These are phyloP conservation scores for Straminergon stramineum DNA, from an alignment of 225 moss, liverwort and hornwort genomes.

Conservation along the genomic window DNA sequence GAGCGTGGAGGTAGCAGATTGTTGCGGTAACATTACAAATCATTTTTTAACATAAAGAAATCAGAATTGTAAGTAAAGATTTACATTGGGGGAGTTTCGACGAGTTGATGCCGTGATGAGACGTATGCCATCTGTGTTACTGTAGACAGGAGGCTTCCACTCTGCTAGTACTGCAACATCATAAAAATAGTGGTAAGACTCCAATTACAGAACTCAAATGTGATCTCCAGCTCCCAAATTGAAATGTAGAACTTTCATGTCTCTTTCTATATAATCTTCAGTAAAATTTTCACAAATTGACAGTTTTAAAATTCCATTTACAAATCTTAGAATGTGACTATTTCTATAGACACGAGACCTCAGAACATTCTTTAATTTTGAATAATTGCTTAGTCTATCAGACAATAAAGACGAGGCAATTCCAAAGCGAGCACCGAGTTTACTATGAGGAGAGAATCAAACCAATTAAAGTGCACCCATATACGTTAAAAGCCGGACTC, in stretches of 20 bases:
- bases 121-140: constrained; percentile 69
- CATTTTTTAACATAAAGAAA: background rate
- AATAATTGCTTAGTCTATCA: background rate
- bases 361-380: background rate
- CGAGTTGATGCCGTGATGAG: constrained; percentile 87
- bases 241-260: background rate
- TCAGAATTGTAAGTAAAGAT: background rate
- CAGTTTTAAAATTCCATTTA: background rate
- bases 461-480: constrained; percentile 78
- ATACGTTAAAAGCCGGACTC: constrained; percentile 76
- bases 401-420: background rate
- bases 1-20: background rate
- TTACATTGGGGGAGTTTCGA: constrained; percentile 89
- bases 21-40: background rate
- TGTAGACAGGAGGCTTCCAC: constrained; percentile 88
- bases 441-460: background rate
- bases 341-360: too few species aligned
- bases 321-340: background rate
- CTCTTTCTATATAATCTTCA: background rate
- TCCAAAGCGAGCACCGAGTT: background rate
- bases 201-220: background rate
- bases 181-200: background rate
- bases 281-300: background rate
- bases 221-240: background rate
- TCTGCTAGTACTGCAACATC: constrained; percentile 68